Base-by-base conservation (phyloP, 805 yeast species). In the Metschnikowia borealis region DNA sequence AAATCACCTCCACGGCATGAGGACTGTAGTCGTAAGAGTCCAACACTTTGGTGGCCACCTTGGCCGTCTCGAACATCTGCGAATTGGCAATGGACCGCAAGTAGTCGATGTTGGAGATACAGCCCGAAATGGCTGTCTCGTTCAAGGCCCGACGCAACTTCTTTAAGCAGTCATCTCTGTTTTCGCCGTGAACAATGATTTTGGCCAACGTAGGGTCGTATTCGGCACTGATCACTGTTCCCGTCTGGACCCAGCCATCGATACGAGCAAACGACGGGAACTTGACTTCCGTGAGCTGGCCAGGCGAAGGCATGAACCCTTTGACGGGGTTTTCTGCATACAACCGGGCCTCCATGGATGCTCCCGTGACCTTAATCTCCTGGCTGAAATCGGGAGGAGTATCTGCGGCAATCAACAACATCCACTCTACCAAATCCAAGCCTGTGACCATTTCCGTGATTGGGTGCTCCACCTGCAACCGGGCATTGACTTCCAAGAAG, bases 381-480 rank as follows among this genome's bases (percentile, higher is more conserved):
- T 78, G 80, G 36, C 70, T 61, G 60, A 90, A 89, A 63, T 85
- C 88, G 5, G 96, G 96, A 3, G 97, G 84, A 57, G 79, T 79
- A 63, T 89, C 91, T 35, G 96, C 96, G 33, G 97, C 97, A 65
- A 92, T 87, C 59, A 77, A 74, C 55, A 92, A 73, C 99, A 94
- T 94, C 97, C 97, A 89, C 69, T 94, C 97, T 18, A 92, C 98
- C 55, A 92, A 75, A 70, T 92, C 99, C 48, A 91, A 73, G 2
- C 97, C 97, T 17, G 97, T 92, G 38, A 89, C 96, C 82, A 83
- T 77, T 71, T 92, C 99, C 29, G 99, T 92, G 61, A 94, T 85
- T 38, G 98, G 98, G 68, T 92, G 99, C 74, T 92, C 99, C 44
- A 92, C 99, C 70, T 92, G 99, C 60, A 92, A 79, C 65, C 99